Evolutionary conservation across 768 basidiomycete species (phyloP).

Genomic region (Rubroboletus pulcherrimus): DNA sequence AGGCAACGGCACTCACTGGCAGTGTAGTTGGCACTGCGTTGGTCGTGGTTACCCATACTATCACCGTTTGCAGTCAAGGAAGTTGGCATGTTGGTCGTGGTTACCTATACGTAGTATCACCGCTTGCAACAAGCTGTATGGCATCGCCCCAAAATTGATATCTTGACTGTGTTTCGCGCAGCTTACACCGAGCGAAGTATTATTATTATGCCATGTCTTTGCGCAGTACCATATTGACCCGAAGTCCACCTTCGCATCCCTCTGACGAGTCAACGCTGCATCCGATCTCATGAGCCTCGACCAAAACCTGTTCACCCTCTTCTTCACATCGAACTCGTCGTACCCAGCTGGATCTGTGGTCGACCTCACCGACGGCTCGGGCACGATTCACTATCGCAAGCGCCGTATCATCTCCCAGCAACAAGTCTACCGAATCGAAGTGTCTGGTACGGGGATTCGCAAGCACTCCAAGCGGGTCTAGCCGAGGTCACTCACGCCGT

Average conservation of each 20-base stretch:
- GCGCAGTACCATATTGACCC: background rate
- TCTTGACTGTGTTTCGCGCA: background rate
- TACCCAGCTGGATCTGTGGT: slow-evolving; percentile 48
- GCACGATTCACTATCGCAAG: slow-evolving; percentile 68
- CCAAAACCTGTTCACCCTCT: slow-evolving; percentile 80
- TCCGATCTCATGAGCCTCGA: slow-evolving; percentile 65
- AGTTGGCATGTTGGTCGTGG: too few species aligned
- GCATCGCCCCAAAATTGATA: background rate
- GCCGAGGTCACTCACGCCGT: background rate
- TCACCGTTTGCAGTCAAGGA: too few species aligned
- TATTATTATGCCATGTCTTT: background rate
- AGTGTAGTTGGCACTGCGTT: too few species aligned
- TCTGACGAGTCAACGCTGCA: background rate
- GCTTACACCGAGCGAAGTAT: background rate
- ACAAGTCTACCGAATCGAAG: slow-evolving; percentile 56
- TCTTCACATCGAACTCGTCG: slow-evolving; percentile 55
- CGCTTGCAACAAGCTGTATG: background rate
- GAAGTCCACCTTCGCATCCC: background rate
- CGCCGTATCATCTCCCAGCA: slow-evolving; percentile 47
- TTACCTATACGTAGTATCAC: too few species aligned
- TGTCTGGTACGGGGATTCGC: slow-evolving; percentile 51
- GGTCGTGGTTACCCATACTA: too few species aligned
- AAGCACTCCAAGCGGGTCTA: background rate
- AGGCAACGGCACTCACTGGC: too few species aligned
- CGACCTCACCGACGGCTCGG: slow-evolving; percentile 67